phyloP scores from a whole-genome alignment of 768 basidiomycete genomes.

The Termitomyces sp. region DNA sequence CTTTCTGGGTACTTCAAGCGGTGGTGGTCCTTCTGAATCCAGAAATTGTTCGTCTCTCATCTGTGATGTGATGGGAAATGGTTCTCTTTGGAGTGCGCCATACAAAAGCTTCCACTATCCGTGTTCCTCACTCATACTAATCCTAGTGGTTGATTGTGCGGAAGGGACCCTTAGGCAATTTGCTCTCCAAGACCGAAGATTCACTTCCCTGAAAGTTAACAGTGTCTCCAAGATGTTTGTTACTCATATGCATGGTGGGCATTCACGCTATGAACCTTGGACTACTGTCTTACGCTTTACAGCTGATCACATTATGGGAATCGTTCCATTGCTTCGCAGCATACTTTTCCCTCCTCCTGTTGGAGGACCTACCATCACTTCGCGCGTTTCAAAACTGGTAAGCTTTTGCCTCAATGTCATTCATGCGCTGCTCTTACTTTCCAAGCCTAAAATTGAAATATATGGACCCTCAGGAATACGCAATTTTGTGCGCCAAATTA shows the following conservation, averaged over 20 bases:
- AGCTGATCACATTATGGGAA: conserved; percentile 75
- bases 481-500: conserved; percentile 62
- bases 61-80: conserved; percentile 49
- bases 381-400: conserved; percentile 15
- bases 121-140: neutral
- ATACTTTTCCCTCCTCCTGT: conserved; percentile 43
- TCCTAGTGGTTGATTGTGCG: conserved; percentile 72
- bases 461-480: conserved; percentile 81
- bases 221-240: conserved; percentile 69
- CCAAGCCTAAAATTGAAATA: conserved; percentile 56
- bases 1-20: conserved; percentile 74
- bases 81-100: conserved; percentile 63
- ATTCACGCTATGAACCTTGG: neutral
- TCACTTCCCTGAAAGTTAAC: conserved; percentile 31
- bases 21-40: conserved; percentile 69
- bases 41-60: conserved; percentile 76
- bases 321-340: conserved; percentile 61
- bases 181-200: conserved; percentile 39
- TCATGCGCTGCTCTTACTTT: neutral
- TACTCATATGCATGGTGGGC: conserved; percentile 78
- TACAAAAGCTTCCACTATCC: neutral
- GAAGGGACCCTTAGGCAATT: conserved; percentile 78
- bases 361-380: conserved; percentile 11
- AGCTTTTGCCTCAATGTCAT: conserved; percentile 3
- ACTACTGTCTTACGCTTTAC: neutral